phyloP scores from a whole-genome alignment of 805 yeast genomes.

The Lachancea mirantina region DNA sequence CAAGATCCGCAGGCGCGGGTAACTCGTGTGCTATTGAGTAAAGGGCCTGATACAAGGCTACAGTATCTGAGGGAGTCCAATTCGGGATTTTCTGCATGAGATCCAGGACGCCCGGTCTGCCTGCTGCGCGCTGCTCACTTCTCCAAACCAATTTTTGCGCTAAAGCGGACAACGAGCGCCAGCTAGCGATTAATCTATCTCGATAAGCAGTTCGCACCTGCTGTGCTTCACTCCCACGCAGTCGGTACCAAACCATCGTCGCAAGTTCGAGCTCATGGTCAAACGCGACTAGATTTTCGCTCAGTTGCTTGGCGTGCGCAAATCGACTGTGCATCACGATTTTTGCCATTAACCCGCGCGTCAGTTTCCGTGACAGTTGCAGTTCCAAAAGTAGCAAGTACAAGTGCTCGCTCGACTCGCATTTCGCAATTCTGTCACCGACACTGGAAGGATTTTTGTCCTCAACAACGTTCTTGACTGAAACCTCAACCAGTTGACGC shows the following conservation, averaged over 20 bases:
- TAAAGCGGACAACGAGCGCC: conserved; percentile 4
- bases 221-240: conserved; percentile 8
- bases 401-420: conserved; percentile 1
- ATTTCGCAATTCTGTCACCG: conserved; percentile 2
- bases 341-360: conserved; percentile 11
- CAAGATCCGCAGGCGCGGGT: conserved; percentile 4
- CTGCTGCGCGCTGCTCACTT: conserved; percentile 2
- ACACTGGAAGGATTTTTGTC: conserved; percentile 2
- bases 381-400: conserved; percentile 10
- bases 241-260: conserved; percentile 19
- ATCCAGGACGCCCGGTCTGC: conserved; percentile 1
- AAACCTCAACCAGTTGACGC: conserved; percentile 19
- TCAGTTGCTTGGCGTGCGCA: conserved; percentile 14
- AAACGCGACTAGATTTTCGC: conserved; percentile 17
- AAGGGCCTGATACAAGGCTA: conserved; percentile 25
- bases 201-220: conserved; percentile 1
- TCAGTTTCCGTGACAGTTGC: conserved; percentile 16
- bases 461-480: conserved; percentile 11
- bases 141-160: conserved; percentile 9
- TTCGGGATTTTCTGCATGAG: not conserved
- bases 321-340: conserved; percentile 20
- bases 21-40: conserved; percentile 18
- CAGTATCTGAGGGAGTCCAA: conserved; percentile 9
- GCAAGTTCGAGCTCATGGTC: conserved; percentile 15
- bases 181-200: conserved; percentile 2